phyloP scores from a whole-genome alignment of 257 asterid genomes.

The Solanum tacnaense region DNA sequence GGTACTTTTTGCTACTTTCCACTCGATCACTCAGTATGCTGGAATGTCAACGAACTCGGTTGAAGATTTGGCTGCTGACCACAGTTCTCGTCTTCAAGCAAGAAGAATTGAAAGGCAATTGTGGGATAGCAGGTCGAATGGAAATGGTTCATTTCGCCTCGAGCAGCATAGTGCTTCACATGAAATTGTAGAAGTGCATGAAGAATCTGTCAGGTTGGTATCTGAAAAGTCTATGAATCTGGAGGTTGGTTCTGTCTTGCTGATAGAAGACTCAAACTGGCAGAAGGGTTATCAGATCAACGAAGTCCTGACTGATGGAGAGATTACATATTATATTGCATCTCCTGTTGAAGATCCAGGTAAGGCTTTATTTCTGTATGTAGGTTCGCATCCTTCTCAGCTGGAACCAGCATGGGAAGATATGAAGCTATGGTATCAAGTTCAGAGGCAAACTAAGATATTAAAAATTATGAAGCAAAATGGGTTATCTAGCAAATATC shows the following conservation, averaged over 20 bases:
- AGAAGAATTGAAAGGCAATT: constrained; percentile 75
- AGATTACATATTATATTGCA: constrained; percentile 45
- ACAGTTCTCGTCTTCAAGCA: constrained; percentile 76
- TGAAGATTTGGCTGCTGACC: constrained; percentile 96
- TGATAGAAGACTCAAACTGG: constrained; percentile 67
- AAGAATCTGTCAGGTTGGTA: constrained; percentile 43
- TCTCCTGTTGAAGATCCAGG: constrained; percentile 55
- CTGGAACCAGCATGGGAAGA: constrained; percentile 96
- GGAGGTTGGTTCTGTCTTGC: constrained; percentile 57
- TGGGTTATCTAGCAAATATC: constrained; percentile 68
- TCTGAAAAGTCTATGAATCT: constrained; percentile 51
- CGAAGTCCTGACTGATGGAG: constrained; percentile 54
- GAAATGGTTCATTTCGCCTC: constrained; percentile 49
- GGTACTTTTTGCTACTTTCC: constrained; percentile 82
- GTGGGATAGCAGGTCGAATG: constrained; percentile 44
- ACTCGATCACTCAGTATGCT: constrained; percentile 67
- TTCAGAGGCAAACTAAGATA: constrained; percentile 93
- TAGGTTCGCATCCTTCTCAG: constrained; percentile 85
- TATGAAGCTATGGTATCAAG: constrained; percentile 91
- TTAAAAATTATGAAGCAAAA: constrained; percentile 66
- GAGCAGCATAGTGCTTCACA: constrained; percentile 69
- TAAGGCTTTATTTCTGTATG: constrained; percentile 46
- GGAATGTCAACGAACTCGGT: constrained; percentile 60
- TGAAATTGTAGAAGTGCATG: constrained; percentile 88
- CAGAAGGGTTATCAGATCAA: constrained; percentile 55